Conservation (phyloP, 441 rosid genomes). For the Populus hybrid region DNA sequence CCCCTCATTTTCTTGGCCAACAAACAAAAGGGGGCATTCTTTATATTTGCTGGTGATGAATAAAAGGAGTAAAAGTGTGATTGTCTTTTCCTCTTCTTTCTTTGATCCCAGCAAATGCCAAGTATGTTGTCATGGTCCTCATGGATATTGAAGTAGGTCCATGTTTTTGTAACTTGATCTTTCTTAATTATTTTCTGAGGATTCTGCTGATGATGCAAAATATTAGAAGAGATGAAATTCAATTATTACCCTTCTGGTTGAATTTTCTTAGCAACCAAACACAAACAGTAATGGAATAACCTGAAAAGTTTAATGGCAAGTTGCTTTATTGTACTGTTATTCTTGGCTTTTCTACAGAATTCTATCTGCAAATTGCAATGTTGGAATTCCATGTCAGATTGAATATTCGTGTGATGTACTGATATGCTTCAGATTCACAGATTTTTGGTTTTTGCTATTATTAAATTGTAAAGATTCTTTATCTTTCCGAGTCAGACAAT, state of each 20-base stretch:
- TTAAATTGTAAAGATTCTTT: conserved; percentile 31
- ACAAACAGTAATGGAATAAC: conserved; percentile 5
- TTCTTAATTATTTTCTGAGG: background rate
- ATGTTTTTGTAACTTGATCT: background rate
- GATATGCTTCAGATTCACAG: conserved; percentile 32
- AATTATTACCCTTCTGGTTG: conserved; percentile 15
- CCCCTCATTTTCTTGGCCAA: conserved; percentile 3
- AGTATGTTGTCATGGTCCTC: background rate
- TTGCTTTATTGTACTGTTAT: conserved; percentile 13
- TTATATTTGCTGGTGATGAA: background rate
- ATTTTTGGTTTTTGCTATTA: conserved; percentile 36
- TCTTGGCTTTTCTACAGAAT: conserved; percentile 17
- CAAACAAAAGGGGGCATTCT: background rate
- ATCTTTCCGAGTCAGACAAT: conserved; percentile 47
- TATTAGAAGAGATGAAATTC: background rate
- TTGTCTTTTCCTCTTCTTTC: background rate
- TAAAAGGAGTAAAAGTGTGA: background rate
- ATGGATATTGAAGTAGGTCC: conserved; percentile 4
- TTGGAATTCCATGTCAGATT: conserved; percentile 68
- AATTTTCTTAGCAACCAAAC: conserved; percentile 36
- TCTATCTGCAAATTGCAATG: conserved; percentile 18
- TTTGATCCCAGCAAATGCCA: background rate
- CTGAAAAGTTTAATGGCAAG: conserved; percentile 8
- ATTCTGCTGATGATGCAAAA: background rate
- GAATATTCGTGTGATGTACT: conserved; percentile 38